These are phyloP conservation scores for Chlamydomonas sp. DNA, from an alignment of 139 green algal species.

Conservation along the genomic window DNA sequence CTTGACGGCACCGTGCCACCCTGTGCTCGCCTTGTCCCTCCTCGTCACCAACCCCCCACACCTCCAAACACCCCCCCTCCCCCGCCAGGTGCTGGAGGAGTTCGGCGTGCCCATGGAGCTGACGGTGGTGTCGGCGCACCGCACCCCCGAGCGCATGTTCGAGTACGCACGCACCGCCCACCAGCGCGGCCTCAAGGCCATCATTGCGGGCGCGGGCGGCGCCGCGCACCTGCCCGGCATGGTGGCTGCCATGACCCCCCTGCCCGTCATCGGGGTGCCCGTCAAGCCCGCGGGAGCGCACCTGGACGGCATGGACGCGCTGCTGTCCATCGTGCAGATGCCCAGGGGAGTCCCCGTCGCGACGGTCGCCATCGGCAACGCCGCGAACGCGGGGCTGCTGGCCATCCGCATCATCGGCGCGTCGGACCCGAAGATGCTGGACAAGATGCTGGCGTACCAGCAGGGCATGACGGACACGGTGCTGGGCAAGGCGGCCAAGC, in stretches of 20 bases:
- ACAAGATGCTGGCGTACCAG: slow-evolving; percentile 82
- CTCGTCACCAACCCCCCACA: not conserved
- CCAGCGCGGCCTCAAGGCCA: slow-evolving; percentile 78
- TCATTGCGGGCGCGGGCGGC: slow-evolving; percentile 96
- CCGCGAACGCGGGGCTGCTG: slow-evolving; percentile 95
- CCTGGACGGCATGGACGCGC: slow-evolving; percentile 95
- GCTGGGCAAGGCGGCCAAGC: slow-evolving; percentile 74
- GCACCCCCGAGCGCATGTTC: slow-evolving; percentile 95
- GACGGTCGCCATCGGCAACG: slow-evolving; percentile 97
- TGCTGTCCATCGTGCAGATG: slow-evolving; percentile 97
- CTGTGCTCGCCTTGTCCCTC: not conserved
- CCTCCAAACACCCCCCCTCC: not conserved
- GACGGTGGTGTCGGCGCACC: slow-evolving; percentile 94
- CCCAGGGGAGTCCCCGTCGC: slow-evolving; percentile 95
- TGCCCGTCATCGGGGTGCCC: slow-evolving; percentile 97
- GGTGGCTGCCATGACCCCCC: slow-evolving; percentile 94
- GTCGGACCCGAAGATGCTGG: slow-evolving; percentile 64
- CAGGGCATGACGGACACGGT: slow-evolving; percentile 72
- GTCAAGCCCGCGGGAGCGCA: slow-evolving; percentile 84
- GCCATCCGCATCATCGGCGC: slow-evolving; percentile 88
- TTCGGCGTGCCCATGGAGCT: slow-evolving; percentile 86
- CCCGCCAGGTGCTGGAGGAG: slow-evolving; percentile 67
- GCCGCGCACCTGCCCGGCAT: slow-evolving; percentile 98
- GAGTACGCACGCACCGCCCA: slow-evolving; percentile 87
- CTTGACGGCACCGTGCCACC: not conserved